These are phyloP conservation scores for Pyricularia grisea DNA, from an alignment of 2,329 filamentous ascomycete genomes.

Conservation along the genomic window DNA sequence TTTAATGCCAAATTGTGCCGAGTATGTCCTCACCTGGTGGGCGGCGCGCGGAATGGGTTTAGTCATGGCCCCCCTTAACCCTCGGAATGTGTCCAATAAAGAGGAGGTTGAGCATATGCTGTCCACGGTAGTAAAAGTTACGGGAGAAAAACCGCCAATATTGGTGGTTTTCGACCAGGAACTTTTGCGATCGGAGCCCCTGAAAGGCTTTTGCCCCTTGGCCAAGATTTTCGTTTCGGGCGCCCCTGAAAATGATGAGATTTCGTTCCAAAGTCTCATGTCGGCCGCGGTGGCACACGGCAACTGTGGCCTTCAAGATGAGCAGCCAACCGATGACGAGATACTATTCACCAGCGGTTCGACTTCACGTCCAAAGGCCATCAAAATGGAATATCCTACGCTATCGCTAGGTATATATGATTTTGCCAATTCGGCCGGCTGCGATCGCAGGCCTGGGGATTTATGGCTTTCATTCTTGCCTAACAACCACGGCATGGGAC, in stretches of 20 bases:
- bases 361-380: background rate
- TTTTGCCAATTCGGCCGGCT: background rate
- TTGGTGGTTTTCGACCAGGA: background rate
- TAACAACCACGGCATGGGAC: slow-evolving; percentile 3
- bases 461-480: background rate
- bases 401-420: background rate
- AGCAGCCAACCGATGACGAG: slow-evolving; percentile 1
- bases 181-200: background rate
- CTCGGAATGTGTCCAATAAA: background rate
- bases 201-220: background rate
- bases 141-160: background rate
- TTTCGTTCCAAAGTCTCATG: background rate
- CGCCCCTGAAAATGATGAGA: background rate
- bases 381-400: background rate
- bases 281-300: background rate
- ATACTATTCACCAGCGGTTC: background rate
- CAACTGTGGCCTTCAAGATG: background rate
- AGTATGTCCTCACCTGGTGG: background rate
- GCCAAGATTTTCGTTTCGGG: background rate
- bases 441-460: background rate
- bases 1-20: background rate
- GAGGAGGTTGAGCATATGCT: background rate
- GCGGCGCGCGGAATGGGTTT: background rate
- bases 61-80: background rate
- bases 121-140: background rate